Percentiles rank a stretch among this genome's conserved stretches.
Evolutionary conservation across 441 rosid genomes (phyloP).

Genomic region (Erodium texanum): DNA sequence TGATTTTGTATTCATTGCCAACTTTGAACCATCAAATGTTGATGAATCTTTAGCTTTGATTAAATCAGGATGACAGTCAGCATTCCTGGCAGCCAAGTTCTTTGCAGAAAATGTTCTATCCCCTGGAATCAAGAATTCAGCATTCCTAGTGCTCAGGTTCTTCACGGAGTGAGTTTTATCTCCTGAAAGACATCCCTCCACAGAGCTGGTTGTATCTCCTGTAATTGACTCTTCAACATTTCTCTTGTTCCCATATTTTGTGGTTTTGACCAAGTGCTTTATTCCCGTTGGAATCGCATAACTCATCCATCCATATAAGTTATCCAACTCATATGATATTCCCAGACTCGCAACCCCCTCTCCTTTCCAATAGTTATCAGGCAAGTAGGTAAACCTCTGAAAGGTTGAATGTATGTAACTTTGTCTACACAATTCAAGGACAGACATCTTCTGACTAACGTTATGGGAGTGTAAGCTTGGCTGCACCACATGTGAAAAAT

Average conservation of each 20-base stretch:
- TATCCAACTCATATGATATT: conserved; percentile 26
- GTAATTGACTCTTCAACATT: conserved; percentile 19
- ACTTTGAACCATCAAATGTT: conserved; percentile 12
- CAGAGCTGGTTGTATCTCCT: conserved; percentile 12
- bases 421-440: conserved; percentile 13
- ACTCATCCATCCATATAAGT: conserved; percentile 39
- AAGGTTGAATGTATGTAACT: conserved; percentile 20
- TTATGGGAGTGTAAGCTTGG: conserved; percentile 27
- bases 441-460: conserved; percentile 26
- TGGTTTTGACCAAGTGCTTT: conserved; percentile 9
- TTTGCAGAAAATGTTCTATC: conserved; percentile 23
- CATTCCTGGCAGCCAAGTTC: conserved; percentile 18
- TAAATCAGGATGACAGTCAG: conserved; percentile 17
- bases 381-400: conserved; percentile 22
- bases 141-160: conserved; percentile 18
- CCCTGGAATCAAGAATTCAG: conserved; percentile 6
- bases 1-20: conserved; percentile 12
- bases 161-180: conserved; percentile 23
- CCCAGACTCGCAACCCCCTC: conserved; percentile 25
- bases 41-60: conserved; percentile 23
- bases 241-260: conserved; percentile 24
- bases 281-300: conserved; percentile 29
- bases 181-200: conserved; percentile 20
- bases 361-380: conserved; percentile 25
- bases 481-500: conserved; percentile 21